Base-by-base conservation (phyloP, 106 monocot species). In the Dioscorea alata region DNA sequence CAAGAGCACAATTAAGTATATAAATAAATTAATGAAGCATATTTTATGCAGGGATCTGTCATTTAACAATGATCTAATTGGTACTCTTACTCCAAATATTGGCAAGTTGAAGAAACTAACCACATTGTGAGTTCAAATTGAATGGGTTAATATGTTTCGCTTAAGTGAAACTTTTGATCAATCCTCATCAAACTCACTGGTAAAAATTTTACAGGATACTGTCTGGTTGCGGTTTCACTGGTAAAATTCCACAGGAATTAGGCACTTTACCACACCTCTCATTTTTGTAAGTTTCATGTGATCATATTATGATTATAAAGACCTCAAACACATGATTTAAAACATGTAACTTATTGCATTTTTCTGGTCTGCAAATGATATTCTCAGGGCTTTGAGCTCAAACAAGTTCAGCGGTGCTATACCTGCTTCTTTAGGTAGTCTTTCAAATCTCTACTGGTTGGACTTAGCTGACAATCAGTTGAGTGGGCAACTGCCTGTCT, bases 171-270 rank as follows among this genome's bases (percentile, higher is more conserved):
- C n/a, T 28, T 28, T 28, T 28, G 28, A 13, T 1, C 10, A 12
- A 42, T 18, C 54, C 0, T 42, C 42, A 56, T 18, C 1, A 19
- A 56, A 14, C 0, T 56, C 19, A 18, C 2, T 56, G 28, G 2
- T 28, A 1, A 28, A 18, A 19, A 6, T 42, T 42, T 73, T 15
- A 49, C 71, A 96, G 95, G 66, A 86, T 91, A 34, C 69, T 96
- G 69, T 60, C 72, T 12, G 86, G 91, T 16, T 96, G 95, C 76
- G 80, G 78, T 62, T 92, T 96, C 77, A 71, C 24, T 59, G 92
- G 88, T 7, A 63, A 20, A 60, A 88, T 96, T 64, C 95, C 95
- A 52, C 12, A 48, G 19, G 82, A 86, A 68, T 48, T 96, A 17
- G 86, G 92, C 25, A 72, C 70, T 61, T 66, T 89, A 31, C 48